Evolutionary conservation across 1,284 basidiomycete species (phyloP).

Genomic region (Cryptococcus amylolentus): DNA sequence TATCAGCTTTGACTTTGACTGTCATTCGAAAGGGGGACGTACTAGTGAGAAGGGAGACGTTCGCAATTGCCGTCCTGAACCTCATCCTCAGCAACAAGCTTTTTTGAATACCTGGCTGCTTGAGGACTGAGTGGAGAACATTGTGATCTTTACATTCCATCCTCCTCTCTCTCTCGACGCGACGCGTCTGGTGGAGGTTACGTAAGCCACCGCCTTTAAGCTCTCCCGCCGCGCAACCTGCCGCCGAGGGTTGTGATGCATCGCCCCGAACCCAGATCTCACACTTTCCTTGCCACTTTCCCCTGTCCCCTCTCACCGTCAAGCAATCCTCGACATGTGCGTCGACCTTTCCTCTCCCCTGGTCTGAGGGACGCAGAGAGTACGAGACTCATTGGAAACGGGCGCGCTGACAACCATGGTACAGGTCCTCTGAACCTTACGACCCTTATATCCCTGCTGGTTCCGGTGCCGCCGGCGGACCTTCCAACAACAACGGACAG

Average conservation of each 20-base stretch:
- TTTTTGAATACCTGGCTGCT: not conserved
- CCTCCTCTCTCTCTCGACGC: not conserved
- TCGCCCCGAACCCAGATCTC: too few species aligned
- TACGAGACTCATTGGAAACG: not conserved
- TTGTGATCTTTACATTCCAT: not conserved
- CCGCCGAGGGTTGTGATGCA: too few species aligned
- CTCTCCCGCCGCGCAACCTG: too few species aligned
- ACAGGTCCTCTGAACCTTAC: slow-evolving; percentile 68
- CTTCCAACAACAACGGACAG: slow-evolving; percentile 8
- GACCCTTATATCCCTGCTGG: slow-evolving; percentile 90
- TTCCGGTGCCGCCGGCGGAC: slow-evolving; percentile 53
- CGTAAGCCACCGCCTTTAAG: too few species aligned
- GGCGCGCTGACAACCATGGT: not conserved
- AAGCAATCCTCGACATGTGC: too few species aligned
- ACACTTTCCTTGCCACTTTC: not conserved
- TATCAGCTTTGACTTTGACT: not conserved
- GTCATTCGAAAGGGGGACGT: slow-evolving; percentile 21
- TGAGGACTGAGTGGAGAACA: not conserved
- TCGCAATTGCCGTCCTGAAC: slow-evolving; percentile 62
- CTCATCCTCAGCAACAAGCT: slow-evolving; percentile 53
- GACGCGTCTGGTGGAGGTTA: not conserved
- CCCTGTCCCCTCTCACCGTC: not conserved
- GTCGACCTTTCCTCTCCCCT: too few species aligned
- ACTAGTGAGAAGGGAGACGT: slow-evolving; percentile 62
- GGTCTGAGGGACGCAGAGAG: too few species aligned